Base-by-base conservation (phyloP, 148 eudicot genomes). In the Fagopyrum esculentum region DNA sequence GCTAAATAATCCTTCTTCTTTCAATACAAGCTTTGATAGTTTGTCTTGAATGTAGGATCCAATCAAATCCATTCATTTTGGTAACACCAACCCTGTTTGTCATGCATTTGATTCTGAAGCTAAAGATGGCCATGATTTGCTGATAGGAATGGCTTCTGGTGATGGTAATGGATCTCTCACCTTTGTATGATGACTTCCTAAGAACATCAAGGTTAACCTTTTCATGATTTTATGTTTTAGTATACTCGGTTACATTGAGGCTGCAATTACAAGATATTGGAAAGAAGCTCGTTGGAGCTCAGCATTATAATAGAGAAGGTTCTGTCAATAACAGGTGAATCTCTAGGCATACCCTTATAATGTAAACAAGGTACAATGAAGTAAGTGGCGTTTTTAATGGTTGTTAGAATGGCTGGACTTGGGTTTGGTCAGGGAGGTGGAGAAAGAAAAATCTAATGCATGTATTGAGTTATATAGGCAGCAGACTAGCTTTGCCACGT, bases 271-370 rank as follows among this genome's bases (percentile, higher is more conserved):
- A 83, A 78, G 85, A 83, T 72, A 57, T 78, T 40, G 83, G 85
- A 19, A 83, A 83, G 80, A 83, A 80, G 69, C 74, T 83, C 43
- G 75, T 80, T 12, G 81, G 85, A 46, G 81, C 85, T 47, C 85
- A 83, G 30, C 85, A 83, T 83, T 83, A 83, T 50, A 83, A 83
- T 77, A 83, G 71, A 69, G 85, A 83, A 66, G 85, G 85, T 16
- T 80, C 81, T 51, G 74, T 76, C 15, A 80, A 75, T 63, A 80
- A 52, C 75, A 83, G 81, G 85, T 77, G 72, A 80, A 77, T 17
- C 30, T 51, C 56, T 56, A 56, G 61, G 61, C 19, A 9, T 56
- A 56, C 26, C 6, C 29, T 51, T 56, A 56, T 56, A 6, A 56
- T 56, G 61, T 35, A 35, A 35, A 35, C 40, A 35, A 35, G 40